phyloP scores from a whole-genome alignment of 225 moss, liverwort and hornwort genomes.

The Marchantia paleacea region DNA sequence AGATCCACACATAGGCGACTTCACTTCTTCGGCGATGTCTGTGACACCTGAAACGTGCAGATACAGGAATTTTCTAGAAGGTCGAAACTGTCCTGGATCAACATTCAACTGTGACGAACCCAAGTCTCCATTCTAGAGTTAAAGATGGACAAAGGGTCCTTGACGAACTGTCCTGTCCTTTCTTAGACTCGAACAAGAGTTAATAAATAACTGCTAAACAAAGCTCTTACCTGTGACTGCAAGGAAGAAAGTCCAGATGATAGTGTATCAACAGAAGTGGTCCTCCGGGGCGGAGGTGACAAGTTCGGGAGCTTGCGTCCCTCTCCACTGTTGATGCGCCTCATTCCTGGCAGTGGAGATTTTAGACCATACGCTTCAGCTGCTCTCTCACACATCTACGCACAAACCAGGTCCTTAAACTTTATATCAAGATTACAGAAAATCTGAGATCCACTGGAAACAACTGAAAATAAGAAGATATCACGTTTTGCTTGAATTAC shows the following conservation, averaged over 20 bases:
- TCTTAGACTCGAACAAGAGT: neutral
- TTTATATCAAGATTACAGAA: neutral
- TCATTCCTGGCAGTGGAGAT: conserved; percentile 45
- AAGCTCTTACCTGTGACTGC: conserved; percentile 45
- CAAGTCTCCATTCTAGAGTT: neutral
- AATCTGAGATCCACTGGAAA: neutral
- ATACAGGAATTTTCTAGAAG: neutral
- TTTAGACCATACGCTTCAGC: conserved; percentile 66
- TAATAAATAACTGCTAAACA: neutral
- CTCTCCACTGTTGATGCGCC: conserved; percentile 64
- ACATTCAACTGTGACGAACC: neutral
- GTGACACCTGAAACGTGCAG: neutral
- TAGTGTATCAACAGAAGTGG: conserved; percentile 63
- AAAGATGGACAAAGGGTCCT: neutral
- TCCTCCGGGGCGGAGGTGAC: conserved; percentile 58
- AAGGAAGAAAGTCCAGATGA: conserved; percentile 45
- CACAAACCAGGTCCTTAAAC: neutral
- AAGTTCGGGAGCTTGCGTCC: conserved; percentile 63
- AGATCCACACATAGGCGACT: neutral
- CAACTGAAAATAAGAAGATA: neutral
- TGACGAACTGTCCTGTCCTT: neutral
- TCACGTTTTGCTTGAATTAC: neutral
- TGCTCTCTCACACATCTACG: conserved; percentile 86
- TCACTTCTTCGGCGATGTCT: neutral
- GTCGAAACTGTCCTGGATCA: neutral